Percentiles rank a stretch among this genome's conserved stretches.
phyloP scores from a whole-genome alignment of 805 yeast species.

The Candida koratica region DNA sequence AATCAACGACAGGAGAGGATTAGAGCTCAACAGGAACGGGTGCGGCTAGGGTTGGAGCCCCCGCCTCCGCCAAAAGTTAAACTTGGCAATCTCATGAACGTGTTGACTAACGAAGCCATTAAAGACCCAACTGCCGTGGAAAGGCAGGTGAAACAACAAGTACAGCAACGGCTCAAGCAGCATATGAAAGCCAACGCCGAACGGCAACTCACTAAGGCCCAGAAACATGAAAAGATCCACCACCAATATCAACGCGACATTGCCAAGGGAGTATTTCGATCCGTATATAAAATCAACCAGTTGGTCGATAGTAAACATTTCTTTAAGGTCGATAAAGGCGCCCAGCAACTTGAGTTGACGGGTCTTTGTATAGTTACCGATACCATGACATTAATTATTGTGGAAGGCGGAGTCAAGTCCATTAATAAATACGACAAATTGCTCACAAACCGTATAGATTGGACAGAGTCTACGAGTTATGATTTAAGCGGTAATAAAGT shows the following conservation, averaged over 20 bases:
- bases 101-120: conserved; percentile 78
- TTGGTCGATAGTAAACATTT: conserved; percentile 62
- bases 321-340: conserved; percentile 75
- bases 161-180: conserved; percentile 51
- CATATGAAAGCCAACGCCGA: conserved; percentile 62
- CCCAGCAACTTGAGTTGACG: conserved; percentile 61
- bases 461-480: conserved; percentile 46
- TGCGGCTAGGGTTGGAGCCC: conserved; percentile 76
- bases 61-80: conserved; percentile 86
- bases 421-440: conserved; percentile 61
- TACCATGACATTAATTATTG: conserved; percentile 55
- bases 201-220: conserved; percentile 59
- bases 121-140: conserved; percentile 88
- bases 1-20: conserved; percentile 60
- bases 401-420: conserved; percentile 68
- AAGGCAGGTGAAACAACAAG: conserved; percentile 61
- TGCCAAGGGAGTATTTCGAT: conserved; percentile 47
- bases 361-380: conserved; percentile 57
- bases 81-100: conserved; percentile 79
- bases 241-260: conserved; percentile 47
- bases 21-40: conserved; percentile 71
- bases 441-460: conserved; percentile 57
- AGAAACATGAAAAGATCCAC: conserved; percentile 46
- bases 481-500: conserved; percentile 46
- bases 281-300: conserved; percentile 55